Evolutionary conservation across 768 basidiomycete genomes (phyloP).

Genomic region (Rhodotorula babjevae): DNA sequence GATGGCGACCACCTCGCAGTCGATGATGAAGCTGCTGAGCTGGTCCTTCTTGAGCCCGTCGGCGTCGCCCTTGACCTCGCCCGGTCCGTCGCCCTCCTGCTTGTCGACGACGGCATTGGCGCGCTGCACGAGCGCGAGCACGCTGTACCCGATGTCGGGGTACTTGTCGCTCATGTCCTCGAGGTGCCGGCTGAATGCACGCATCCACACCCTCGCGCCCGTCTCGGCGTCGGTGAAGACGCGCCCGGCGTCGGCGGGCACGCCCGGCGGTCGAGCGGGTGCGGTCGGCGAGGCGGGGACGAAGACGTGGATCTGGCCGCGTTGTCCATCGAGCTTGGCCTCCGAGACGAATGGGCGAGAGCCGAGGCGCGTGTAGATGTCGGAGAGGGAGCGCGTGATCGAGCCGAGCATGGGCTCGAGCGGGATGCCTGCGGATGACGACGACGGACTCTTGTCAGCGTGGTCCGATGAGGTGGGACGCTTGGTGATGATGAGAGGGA

Average conservation of each 20-base stretch:
- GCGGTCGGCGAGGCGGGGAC: constrained; percentile 19
- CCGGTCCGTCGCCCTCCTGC: background rate
- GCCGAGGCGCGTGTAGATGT: constrained; percentile 69
- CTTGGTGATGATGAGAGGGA: too few species aligned
- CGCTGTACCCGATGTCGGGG: constrained; percentile 38
- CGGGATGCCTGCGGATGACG: constrained; percentile 52
- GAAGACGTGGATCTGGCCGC: constrained; percentile 51
- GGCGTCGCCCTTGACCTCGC: too few species aligned
- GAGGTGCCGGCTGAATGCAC: constrained; percentile 79
- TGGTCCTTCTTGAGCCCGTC: too few species aligned
- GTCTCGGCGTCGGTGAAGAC: constrained; percentile 40
- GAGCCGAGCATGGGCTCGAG: constrained; percentile 81
- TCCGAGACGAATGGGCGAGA: constrained; percentile 68
- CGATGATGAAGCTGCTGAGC: constrained; percentile 66
- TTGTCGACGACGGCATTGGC: background rate
- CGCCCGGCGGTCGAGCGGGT: constrained; percentile 60
- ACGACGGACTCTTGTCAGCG: too few species aligned
- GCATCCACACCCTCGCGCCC: constrained; percentile 52
- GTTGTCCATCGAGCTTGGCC: constrained; percentile 77
- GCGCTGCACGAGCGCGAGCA: constrained; percentile 11
- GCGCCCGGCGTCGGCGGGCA: constrained; percentile 51
- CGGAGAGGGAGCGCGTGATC: constrained; percentile 74
- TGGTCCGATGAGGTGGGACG: too few species aligned
- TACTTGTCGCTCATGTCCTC: constrained; percentile 82
- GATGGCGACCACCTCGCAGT: constrained; percentile 75